Evolutionary conservation across 306 rosid species (phyloP), one percentile per base, ranked within the genome.

Genomic region (Vigna mungo): DNA sequence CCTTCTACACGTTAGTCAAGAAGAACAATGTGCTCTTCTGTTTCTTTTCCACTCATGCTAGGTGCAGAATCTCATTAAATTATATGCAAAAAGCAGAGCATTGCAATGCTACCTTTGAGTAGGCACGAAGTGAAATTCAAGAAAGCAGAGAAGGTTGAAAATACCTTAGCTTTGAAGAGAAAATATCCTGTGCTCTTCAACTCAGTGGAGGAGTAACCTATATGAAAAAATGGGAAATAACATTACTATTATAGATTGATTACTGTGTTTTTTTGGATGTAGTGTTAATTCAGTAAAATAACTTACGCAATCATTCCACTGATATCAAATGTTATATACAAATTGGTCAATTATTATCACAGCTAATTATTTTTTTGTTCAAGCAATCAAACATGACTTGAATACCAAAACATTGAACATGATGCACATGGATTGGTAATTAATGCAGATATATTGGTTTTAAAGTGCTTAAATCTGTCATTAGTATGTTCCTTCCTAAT

Each of bases 101-200:
- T 37, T 77, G n/a, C n/a, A n/a, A n/a, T n/a, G n/a, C n/a, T n/a
- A n/a, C 63, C 88, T 81, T 90, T 88, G 93, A 86, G 93, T 92
- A 86, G 71, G 92, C 58, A 84, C 61, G 75, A 88, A 88, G 96
- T 75, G 87, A 90, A 75, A 83, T 78, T 83, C 81, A 66, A 84
- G 72, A 71, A 37, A 66, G 61, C 56, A 70, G 56, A 53, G 80
- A 32, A 61, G 71, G 66, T 18, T 48, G 44, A 25, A 76, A 62
- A 83, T 81, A 81, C 78, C 97, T 92, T 92, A 70, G 90, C 92
- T 88, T 90, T 73, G 85, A 92, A 92, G 97, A 90, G 78, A 87
- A 75, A 52, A 53, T 68, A 66, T 56, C 63, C 61, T 75, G 11
- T 73, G 70, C 65, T 25, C 37, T 77, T 86, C 64, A 63, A 81